Base-by-base conservation (phyloP, 805 yeast species). In the Metschnikowia santaceciliae region DNA sequence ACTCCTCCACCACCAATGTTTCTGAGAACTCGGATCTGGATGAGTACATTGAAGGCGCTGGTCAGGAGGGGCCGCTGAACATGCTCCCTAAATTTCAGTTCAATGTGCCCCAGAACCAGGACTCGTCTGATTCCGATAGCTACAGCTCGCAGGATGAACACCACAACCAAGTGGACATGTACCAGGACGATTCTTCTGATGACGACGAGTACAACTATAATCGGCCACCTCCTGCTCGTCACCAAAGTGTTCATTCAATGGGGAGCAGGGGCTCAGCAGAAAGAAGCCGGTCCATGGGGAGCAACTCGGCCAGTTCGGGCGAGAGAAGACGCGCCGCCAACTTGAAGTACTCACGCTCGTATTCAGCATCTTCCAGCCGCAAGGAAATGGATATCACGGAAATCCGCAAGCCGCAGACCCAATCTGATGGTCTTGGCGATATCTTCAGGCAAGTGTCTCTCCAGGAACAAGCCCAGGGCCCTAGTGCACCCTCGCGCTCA, bases 401-500 rank as follows among this genome's bases (percentile, higher is more conserved):
- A 34, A 40, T 53, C 32, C 53, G 51, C 33, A 46, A 51, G 19
- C 40, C 35, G 35, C 47, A 49, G 4, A 17, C 39, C 10, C 42
- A 43, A 3, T 50, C 56, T 11, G 47, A 51, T 30, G 51, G 38
- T 40, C n/a, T 62, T 50, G 35, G 54, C n/a, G 51, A 47, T 34
- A 64, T 74, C 19, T 58, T 74, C 37, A 63, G 75, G 10, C 69
- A 61, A 47, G 67, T 72, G 62, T 64, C 76, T 1, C 56, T 71
- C 38, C 66, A 64, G 2, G 75, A 71, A 46, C 64, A 59, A 20
- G 66, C 63, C 3, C 47, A 42, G 3, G 57, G 53, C 19, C 48
- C 51, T n/a, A 57, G 53, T 19, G 39, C 48, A 3, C 59, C 59
- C 1, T 64, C 74, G 0, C 58, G 58, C 2, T 63, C 70, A 6